Conservation (phyloP, 495 filamentous ascomycete species). For the Penicillium dipodomyicola region DNA sequence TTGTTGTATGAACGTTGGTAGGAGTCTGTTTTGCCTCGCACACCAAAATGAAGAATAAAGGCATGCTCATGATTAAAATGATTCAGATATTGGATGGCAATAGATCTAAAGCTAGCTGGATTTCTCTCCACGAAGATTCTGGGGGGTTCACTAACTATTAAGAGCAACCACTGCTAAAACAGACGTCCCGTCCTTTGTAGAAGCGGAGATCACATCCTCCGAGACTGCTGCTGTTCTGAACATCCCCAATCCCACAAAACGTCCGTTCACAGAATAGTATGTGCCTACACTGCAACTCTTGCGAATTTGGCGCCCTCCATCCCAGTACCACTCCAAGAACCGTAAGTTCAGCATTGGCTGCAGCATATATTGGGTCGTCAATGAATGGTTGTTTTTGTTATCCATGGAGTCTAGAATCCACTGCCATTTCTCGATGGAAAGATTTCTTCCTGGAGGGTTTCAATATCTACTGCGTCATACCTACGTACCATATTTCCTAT, state of each 20-base stretch:
- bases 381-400: slow-evolving; percentile 1
- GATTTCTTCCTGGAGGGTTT: slow-evolving; percentile 34
- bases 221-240: slow-evolving; percentile 16
- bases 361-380: slow-evolving; percentile 15
- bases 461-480: slow-evolving; percentile 33
- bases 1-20: too few relatives aligned
- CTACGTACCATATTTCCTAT: too few relatives aligned
- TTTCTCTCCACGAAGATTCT: not conserved
- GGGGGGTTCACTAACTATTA: not conserved
- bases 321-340: slow-evolving; percentile 13
- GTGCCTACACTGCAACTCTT: slow-evolving; percentile 18
- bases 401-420: slow-evolving; percentile 2
- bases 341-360: slow-evolving; percentile 21
- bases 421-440: slow-evolving; percentile 23
- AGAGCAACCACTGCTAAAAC: not conserved
- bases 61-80: too few relatives aligned
- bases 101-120: too few relatives aligned
- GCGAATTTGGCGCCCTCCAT: not conserved
- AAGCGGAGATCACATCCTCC: slow-evolving; percentile 1
- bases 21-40: too few relatives aligned
- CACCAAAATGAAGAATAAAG: too few relatives aligned
- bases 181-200: not conserved
- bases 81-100: too few relatives aligned
- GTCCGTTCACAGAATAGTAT: slow-evolving; percentile 22
- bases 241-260: slow-evolving; percentile 13